Base-by-base conservation (phyloP, 345 rosid species). In the Anacardium occidentale region DNA sequence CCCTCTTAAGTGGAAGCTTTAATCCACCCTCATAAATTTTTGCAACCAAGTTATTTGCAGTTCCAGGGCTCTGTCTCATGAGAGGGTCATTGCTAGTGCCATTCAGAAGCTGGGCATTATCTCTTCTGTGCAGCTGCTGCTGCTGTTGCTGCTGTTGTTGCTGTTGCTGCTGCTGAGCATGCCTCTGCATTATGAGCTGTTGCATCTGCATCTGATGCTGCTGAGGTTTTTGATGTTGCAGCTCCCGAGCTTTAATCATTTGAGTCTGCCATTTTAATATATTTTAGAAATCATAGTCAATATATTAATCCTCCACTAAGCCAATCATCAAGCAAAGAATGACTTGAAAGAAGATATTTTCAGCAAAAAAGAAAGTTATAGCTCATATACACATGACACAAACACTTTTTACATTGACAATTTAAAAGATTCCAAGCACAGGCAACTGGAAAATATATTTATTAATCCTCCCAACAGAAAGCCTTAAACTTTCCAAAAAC, bases 1-100 rank as follows among this genome's bases (percentile, higher is more conserved):
- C 89, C 72, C 82, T 80, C 72, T 78, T 85, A 52, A 75, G 76
- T 52, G 93, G 89, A 82, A 80, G 86, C 76, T 85, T 89, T 66
- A 79, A 75, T 60, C 65, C 71, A 37, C 82, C 90, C 73, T 89
- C 90, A 9, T 80, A 81, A 70, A 82, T 69, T 82, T 85, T 82
- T 76, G 83, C 59, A 21, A 88, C 79, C 71, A 80, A 71, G 18
- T 80, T 72, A 76, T 64, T 86, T 57, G 84, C 82, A 69, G 74
- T 78, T 13, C 64, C 78, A 73, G 88, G 69, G 64, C 56, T 83
- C 59, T 83, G 85, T 59, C 84, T 80, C 55, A 75, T 62, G 44
- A 68, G 80, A 70, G 82, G 51, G 34, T 86, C 86, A 58, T 62
- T 76, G 63, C 80, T 58, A 68, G 74, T 29, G 42, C 75, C 86